Percentiles rank a stretch among this genome's conserved stretches.
Evolutionary conservation across 2,329 filamentous ascomycete genomes (phyloP).

Genomic region (Aspergillus thermomutatus): DNA sequence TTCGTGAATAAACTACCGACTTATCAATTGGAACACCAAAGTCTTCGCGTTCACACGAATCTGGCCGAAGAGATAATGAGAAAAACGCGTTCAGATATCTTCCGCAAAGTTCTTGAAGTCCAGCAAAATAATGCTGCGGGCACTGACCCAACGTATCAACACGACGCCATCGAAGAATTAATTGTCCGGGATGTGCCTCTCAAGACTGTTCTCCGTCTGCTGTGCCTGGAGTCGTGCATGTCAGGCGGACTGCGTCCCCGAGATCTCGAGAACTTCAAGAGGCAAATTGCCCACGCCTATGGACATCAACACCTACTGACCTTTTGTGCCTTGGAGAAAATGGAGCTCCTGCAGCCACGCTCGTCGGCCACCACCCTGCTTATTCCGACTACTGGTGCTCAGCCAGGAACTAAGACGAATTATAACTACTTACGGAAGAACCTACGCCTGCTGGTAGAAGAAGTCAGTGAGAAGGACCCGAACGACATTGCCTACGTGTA

Average conservation of each 20-base stretch:
- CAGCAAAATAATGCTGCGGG: conserved; percentile 94
- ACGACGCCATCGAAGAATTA: conserved; percentile 90
- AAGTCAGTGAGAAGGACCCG: conserved; percentile 91
- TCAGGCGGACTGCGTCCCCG: conserved; percentile 82
- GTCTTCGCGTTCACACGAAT: conserved; percentile 85
- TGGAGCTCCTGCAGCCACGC: conserved; percentile 77
- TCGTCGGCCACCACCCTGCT: conserved; percentile 75
- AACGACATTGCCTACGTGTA: conserved; percentile 98
- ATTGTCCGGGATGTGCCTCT: conserved; percentile 82
- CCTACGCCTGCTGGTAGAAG: conserved; percentile 86
- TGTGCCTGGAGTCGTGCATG: conserved; percentile 90
- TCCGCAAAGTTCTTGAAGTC: conserved; percentile 83
- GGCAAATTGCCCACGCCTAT: conserved; percentile 85
- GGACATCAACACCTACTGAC: conserved; percentile 94
- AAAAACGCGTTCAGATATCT: conserved; percentile 82
- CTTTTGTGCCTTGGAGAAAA: conserved; percentile 80
- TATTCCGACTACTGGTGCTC: conserved; percentile 67
- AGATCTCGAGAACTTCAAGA: conserved; percentile 86
- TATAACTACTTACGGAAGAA: conserved; percentile 84
- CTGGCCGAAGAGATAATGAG: conserved; percentile 95
- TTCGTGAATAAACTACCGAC: conserved; percentile 92
- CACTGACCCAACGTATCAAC: conserved; percentile 81
- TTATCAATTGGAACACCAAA: conserved; percentile 90
- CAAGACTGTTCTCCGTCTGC: conserved; percentile 73
- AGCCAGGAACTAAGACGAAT: conserved; percentile 73